Evolutionary conservation across 108 stramenopile genomes (phyloP).

Genomic region (Fragilaria crotonensis): DNA sequence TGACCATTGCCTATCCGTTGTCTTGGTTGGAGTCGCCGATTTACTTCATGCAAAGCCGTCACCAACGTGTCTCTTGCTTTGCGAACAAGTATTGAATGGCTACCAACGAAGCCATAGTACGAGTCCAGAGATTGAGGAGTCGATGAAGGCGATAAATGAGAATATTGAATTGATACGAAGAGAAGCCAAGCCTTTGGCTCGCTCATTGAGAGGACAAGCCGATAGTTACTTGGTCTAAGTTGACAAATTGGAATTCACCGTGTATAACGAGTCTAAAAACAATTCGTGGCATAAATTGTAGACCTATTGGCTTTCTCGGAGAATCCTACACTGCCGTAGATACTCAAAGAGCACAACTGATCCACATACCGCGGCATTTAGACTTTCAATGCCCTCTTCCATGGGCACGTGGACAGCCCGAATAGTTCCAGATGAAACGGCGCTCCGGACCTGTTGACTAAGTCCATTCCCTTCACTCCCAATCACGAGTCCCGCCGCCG

Average conservation of each 20-base stretch:
- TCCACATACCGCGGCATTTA: slow-evolving; percentile 85
- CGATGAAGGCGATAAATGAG: background rate
- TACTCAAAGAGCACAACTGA: slow-evolving; percentile 83
- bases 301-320: too few species aligned
- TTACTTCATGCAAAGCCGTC: background rate
- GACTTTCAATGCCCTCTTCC: slow-evolving; percentile 72
- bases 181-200: background rate
- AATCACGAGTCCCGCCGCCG: slow-evolving; percentile 51
- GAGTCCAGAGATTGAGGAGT: background rate
- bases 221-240: too few species aligned
- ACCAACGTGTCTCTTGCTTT: background rate
- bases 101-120: background rate
- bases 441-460: slow-evolving; percentile 38
- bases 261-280: too few species aligned
- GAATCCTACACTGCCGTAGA: slow-evolving; percentile 39
- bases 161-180: background rate
- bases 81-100: background rate
- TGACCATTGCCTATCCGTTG: background rate
- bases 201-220: background rate
- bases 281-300: too few species aligned
- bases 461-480: slow-evolving; percentile 77
- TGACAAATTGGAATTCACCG: too few species aligned
- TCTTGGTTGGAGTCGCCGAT: background rate
- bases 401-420: slow-evolving; percentile 73
- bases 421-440: slow-evolving; percentile 32